phyloP scores from a whole-genome alignment of 2,329 filamentous ascomycete species.

The Tympanopsis confertula region DNA sequence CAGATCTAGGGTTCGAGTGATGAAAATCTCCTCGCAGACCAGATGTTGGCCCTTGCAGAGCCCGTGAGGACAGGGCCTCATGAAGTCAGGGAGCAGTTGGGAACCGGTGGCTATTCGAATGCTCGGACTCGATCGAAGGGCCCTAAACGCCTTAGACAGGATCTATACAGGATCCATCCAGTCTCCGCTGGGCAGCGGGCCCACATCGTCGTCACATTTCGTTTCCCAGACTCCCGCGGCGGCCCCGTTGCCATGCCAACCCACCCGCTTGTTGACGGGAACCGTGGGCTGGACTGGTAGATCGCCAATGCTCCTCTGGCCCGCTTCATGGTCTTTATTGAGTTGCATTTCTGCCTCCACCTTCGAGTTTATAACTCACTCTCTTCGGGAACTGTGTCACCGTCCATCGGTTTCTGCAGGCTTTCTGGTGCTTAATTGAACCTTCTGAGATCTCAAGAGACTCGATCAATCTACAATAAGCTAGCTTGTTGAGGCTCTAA shows the following conservation, averaged over 20 bases:
- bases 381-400: neutral
- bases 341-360: neutral
- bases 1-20: too few relatives aligned
- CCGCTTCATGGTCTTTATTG: neutral
- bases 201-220: too few relatives aligned
- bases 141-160: too few relatives aligned
- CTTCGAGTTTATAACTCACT: neutral
- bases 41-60: too few relatives aligned
- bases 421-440: neutral
- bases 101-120: too few relatives aligned
- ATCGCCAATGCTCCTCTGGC: neutral
- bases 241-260: neutral
- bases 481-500: neutral
- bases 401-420: neutral
- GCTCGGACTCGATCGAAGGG: too few relatives aligned
- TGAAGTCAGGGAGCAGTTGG: too few relatives aligned
- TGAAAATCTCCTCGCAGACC: too few relatives aligned
- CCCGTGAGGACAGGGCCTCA: too few relatives aligned
- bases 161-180: too few relatives aligned
- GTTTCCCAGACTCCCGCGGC: neutral
- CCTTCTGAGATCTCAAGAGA: neutral
- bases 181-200: too few relatives aligned
- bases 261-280: neutral
- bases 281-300: slow-evolving; percentile 1
- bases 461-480: neutral